Percentiles rank a stretch among this genome's conserved stretches.
These are phyloP conservation scores for Colletotrichum spinosum DNA, from an alignment of 2,329 filamentous ascomycete species.

Conservation along the genomic window DNA sequence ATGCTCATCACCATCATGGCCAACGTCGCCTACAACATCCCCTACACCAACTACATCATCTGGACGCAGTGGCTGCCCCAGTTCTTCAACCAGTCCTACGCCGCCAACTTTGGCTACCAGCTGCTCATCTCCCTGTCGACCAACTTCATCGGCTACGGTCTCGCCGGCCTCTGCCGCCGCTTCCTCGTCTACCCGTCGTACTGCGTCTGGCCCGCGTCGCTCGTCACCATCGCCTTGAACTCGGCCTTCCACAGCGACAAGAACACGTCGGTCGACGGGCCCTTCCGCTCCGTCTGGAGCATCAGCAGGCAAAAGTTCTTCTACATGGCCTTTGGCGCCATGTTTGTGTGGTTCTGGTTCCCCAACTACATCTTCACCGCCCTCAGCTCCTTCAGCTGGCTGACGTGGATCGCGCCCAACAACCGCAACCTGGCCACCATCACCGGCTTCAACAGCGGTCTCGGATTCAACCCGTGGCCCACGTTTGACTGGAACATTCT, in stretches of 20 bases:
- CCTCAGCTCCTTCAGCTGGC: slow-evolving; percentile 57
- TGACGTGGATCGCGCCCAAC: slow-evolving; percentile 59
- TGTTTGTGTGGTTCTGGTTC: slow-evolving; percentile 64
- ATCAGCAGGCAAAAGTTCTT: slow-evolving; percentile 56
- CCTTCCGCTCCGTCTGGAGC: slow-evolving; percentile 47
- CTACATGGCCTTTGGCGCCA: slow-evolving; percentile 49
- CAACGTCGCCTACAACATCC: slow-evolving; percentile 57
- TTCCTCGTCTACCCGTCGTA: slow-evolving; percentile 60
- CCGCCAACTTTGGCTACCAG: slow-evolving; percentile 56
- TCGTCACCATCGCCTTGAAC: slow-evolving; percentile 58
- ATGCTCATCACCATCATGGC: slow-evolving; percentile 66
- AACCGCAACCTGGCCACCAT: slow-evolving; percentile 44
- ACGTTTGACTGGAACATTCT: slow-evolving; percentile 47
- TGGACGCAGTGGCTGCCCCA: slow-evolving; percentile 51
- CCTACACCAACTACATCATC: slow-evolving; percentile 58
- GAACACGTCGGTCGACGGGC: slow-evolving; percentile 44
- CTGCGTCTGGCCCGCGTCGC: slow-evolving; percentile 60
- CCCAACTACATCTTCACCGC: slow-evolving; percentile 58
- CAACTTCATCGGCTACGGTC: slow-evolving; percentile 61
- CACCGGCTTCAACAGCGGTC: slow-evolving; percentile 45
- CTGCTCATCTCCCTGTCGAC: slow-evolving; percentile 58
- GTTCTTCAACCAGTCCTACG: slow-evolving; percentile 58
- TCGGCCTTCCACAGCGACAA: slow-evolving; percentile 53
- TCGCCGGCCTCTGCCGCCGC: slow-evolving; percentile 54
- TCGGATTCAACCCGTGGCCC: slow-evolving; percentile 45